Conservation (phyloP, 73 alveolate species). For the Uronychia binucleata region DNA sequence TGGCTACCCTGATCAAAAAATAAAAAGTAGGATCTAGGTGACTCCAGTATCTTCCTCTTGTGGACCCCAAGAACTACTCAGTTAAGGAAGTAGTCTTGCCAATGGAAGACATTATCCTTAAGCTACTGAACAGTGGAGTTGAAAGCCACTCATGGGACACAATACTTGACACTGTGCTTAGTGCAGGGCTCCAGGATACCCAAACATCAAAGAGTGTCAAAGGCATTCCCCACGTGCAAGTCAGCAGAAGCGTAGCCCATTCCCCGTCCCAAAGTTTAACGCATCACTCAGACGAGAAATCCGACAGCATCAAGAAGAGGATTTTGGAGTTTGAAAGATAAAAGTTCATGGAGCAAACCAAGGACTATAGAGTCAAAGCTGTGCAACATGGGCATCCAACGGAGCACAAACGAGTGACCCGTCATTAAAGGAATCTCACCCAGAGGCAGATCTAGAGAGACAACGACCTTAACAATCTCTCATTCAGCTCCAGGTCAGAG, state of each 20-base stretch:
- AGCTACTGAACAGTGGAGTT: not conserved
- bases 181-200: too few relatives aligned
- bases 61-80: not conserved
- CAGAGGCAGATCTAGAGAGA: not conserved
- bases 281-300: not conserved
- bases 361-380: not conserved
- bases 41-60: not conserved
- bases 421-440: not conserved
- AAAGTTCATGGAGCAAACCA: not conserved
- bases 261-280: not conserved
- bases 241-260: not conserved
- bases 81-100: not conserved
- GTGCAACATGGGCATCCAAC: not conserved
- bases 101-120: not conserved
- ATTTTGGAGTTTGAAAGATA: not conserved
- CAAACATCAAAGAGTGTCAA: too few relatives aligned
- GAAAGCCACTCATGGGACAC: too few relatives aligned
- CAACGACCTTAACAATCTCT: not conserved
- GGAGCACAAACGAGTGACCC: too few relatives aligned
- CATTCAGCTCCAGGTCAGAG: not conserved
- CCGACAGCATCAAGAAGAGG: not conserved
- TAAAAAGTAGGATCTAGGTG: not conserved
- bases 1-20: too few relatives aligned
- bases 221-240: too few relatives aligned
- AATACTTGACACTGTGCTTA: too few relatives aligned